Evolutionary conservation across 305 asterid species (phyloP).

Genomic region (Ruellia speciosa): DNA sequence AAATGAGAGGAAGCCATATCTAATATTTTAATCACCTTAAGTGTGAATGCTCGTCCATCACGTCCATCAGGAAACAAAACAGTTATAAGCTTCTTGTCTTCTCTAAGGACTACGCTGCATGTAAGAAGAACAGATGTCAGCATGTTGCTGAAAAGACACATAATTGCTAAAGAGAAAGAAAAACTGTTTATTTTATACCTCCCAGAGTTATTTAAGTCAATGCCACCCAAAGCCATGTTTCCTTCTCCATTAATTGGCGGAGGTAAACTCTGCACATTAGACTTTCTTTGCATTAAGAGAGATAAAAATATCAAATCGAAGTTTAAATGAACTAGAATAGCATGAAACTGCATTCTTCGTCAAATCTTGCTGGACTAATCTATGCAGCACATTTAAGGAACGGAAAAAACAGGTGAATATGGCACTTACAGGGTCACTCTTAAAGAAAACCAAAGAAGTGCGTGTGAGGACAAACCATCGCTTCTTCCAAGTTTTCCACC

Average conservation of each 20-base stretch:
- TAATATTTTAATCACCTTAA: conserved; percentile 55
- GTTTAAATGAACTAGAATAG: conserved; percentile 14
- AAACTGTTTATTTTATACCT: conserved; percentile 38
- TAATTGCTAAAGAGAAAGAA: conserved; percentile 15
- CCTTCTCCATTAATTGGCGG: conserved; percentile 95
- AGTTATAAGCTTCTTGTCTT: conserved; percentile 88
- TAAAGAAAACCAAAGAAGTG: conserved; percentile 88
- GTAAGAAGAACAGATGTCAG: conserved; percentile 17
- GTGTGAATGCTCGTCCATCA: conserved; percentile 94
- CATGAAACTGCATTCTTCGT: conserved; percentile 16
- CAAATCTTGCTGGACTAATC: conserved; percentile 10
- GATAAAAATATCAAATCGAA: conserved; percentile 19
- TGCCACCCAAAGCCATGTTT: conserved; percentile 91
- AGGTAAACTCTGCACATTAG: conserved; percentile 65
- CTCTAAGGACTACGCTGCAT: conserved; percentile 95
- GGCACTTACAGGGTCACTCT: conserved; percentile 86
- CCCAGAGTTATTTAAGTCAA: conserved; percentile 93
- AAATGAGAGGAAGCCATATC: conserved; percentile 6
- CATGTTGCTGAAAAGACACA: conserved; percentile 16
- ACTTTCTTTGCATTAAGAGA: conserved; percentile 17
- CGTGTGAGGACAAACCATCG: conserved; percentile 96
- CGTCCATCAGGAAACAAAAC: conserved; percentile 99
- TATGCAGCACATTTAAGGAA: conserved; percentile 15
- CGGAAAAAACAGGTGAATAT: conserved; percentile 6
- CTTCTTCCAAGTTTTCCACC: conserved; percentile 96